These are phyloP conservation scores for Fusarium coicis DNA, from an alignment of 2,329 filamentous ascomycete genomes.

Conservation along the genomic window DNA sequence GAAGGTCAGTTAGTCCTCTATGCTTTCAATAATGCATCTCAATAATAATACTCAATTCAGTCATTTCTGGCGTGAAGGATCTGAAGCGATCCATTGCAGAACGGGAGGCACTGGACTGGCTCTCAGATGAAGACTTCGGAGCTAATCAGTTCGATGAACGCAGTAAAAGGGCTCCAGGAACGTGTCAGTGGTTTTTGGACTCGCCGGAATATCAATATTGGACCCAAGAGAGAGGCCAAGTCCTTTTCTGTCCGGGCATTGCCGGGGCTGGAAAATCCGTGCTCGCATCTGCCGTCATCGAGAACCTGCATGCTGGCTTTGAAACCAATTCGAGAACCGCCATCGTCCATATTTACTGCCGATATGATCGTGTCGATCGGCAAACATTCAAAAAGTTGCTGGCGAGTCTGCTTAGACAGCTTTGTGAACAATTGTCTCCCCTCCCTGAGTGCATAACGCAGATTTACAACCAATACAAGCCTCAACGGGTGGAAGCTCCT, in stretches of 20 bases:
- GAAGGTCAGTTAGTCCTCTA: background rate
- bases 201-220: fast-evolving
- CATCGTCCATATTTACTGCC: fast-evolving
- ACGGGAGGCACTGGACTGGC: fast-evolving
- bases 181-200: fast-evolving
- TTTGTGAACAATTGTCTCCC: fast-evolving
- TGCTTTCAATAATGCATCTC: too few species aligned
- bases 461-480: background rate
- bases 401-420: fast-evolving
- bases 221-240: background rate
- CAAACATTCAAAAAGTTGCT: fast-evolving
- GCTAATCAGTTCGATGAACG: background rate
- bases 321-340: too few species aligned
- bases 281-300: background rate
- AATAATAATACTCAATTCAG: background rate
- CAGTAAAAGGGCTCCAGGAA: background rate
- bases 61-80: fast-evolving
- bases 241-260: fast-evolving
- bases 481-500: fast-evolving
- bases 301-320: too few species aligned
- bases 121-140: fast-evolving
- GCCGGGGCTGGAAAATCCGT: background rate
- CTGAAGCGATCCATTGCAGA: fast-evolving
- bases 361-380: fast-evolving
- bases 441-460: fast-evolving